Evolutionary conservation across 495 filamentous ascomycete genomes (phyloP), one percentile per base, ranked within the genome.

Genomic region (Neurospora sp.): DNA sequence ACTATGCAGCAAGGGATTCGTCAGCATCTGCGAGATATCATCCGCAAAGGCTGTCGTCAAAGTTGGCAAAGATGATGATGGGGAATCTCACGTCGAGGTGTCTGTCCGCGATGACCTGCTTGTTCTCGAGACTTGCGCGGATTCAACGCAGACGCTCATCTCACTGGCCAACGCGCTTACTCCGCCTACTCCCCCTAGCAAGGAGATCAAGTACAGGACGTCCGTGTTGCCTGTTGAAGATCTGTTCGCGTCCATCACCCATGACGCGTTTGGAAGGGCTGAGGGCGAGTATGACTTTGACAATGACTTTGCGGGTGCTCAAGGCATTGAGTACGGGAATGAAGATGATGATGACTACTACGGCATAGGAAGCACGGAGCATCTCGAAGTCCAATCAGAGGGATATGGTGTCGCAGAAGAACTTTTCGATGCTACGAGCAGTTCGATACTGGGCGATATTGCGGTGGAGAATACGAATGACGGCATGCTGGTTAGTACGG

Each of bases 141-240:
- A 99, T 81, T 98, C 96, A 11, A 98, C 96, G 0, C 94, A 97
- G 77, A 98, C 96, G 1, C 87, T 99, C 4, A 90, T 96, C 70
- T 89, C 86, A 18, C 88, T 96, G 73, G 79, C 96, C 48, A 93
- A 92, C 77, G 94, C 91, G 0, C 86, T 99, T 5, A 89, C 89
- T 12, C 96, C 94, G 31, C 96, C 96, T 4, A 88, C 88, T 8
- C 90, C 93, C 1, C 94, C 94, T 10, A 93, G 88, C 76, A 91
- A 91, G 69, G 90, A 91, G 71, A 86, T 89, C 72, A 95, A 95
- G 78, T 99, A 98, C 79, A 89, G 91, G 48, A 98, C 95, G 3
- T 88, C 95, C 72, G 88, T 97, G 35, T 89, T 96, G 73, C 92
- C 95, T 0, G 85, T 98, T 4, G 82, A 94, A 76, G 92, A 98